phyloP scores from a whole-genome alignment of 2,329 filamentous ascomycete genomes.

The Westerdykella ornata region DNA sequence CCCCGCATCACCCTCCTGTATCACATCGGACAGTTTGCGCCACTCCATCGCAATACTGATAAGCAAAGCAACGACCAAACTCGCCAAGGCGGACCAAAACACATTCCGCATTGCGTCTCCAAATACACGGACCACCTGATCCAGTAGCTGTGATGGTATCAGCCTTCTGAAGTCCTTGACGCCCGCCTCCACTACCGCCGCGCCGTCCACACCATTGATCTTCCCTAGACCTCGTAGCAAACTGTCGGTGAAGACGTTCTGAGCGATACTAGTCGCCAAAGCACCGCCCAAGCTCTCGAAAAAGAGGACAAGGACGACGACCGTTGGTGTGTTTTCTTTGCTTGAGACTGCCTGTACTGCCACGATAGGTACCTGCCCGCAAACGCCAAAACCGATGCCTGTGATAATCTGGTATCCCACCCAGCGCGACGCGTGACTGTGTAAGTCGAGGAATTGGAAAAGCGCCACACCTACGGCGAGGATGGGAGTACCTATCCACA shows the following conservation, averaged over 20 bases:
- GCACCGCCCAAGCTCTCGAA: slow-evolving; percentile 58
- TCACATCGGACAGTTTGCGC: not conserved
- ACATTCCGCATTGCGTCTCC: not conserved
- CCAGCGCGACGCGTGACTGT: slow-evolving; percentile 33
- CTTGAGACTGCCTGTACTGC: slow-evolving; percentile 27
- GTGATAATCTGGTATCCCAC: slow-evolving; percentile 42
- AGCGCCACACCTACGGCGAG: slow-evolving; percentile 36
- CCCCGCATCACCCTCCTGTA: too few species aligned
- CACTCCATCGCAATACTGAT: not conserved
- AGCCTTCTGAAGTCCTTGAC: not conserved
- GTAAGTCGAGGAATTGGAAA: slow-evolving; percentile 34
- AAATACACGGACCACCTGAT: not conserved
- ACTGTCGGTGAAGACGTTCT: slow-evolving; percentile 59
- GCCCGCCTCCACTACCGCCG: not conserved
- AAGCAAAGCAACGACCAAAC: not conserved
- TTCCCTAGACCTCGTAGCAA: slow-evolving; percentile 41
- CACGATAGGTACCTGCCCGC: slow-evolving; percentile 31
- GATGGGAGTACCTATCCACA: slow-evolving; percentile 22
- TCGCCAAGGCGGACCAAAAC: not conserved
- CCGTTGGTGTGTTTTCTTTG: slow-evolving; percentile 3
- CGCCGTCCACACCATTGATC: not conserved
- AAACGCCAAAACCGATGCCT: slow-evolving; percentile 37
- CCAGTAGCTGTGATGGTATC: not conserved
- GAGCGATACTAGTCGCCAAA: slow-evolving; percentile 55
- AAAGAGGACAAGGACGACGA: slow-evolving; percentile 43